Evolutionary conservation across 305 asterid genomes (phyloP).

Genomic region (Fraxinus latifolia): DNA sequence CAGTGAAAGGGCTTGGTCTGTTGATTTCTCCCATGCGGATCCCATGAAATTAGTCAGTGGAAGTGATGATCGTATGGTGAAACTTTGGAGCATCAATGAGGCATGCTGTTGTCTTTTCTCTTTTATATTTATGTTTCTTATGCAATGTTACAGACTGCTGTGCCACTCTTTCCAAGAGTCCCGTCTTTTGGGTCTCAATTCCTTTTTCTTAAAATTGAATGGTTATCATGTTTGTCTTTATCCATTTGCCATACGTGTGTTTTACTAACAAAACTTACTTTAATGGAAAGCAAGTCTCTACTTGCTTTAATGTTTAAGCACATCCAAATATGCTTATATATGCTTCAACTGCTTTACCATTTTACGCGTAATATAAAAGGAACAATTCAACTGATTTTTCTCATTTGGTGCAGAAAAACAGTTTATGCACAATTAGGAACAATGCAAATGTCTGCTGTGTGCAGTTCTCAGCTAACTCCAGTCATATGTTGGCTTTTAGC

Average conservation of each 20-base stretch:
- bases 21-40: constrained; percentile 77
- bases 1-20: constrained; percentile 91
- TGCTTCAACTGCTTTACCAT: neutral
- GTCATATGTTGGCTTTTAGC: constrained; percentile 71
- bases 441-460: constrained; percentile 88
- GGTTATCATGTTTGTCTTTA: constrained; percentile 5
- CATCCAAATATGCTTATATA: neutral
- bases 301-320: neutral
- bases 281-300: neutral
- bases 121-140: neutral
- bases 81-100: constrained; percentile 72
- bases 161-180: neutral
- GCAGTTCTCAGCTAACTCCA: constrained; percentile 72
- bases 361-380: neutral
- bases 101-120: constrained; percentile 28
- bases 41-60: constrained; percentile 88
- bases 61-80: constrained; percentile 86
- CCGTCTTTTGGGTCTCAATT: constrained; percentile 11
- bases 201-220: constrained; percentile 15
- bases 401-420: constrained; percentile 66
- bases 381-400: constrained; percentile 20
- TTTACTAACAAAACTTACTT: neutral
- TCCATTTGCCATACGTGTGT: neutral
- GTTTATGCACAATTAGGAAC: constrained; percentile 80
- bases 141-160: neutral